Evolutionary conservation across 139 green algal genomes (phyloP).

Genomic region (Tetradesmus obliquus): DNA sequence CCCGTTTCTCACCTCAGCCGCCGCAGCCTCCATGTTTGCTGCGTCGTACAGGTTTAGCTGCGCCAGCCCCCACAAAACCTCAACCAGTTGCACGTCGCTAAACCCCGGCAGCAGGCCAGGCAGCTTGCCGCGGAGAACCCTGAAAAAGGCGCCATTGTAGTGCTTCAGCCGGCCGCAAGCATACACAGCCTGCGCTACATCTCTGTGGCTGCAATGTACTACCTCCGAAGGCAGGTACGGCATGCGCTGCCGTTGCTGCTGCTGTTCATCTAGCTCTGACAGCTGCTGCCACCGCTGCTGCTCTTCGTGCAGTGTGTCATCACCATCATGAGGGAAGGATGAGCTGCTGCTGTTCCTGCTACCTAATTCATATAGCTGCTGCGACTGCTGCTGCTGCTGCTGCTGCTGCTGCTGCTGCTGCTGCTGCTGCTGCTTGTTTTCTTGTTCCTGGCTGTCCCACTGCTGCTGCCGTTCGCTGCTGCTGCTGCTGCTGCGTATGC

Average conservation of each 20-base stretch:
- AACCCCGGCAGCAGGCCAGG: constrained; percentile 19
- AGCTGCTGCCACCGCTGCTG: constrained; percentile 16
- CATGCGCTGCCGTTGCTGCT: constrained; percentile 19
- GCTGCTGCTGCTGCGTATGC: constrained; percentile 6
- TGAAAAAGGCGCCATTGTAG: constrained; percentile 27
- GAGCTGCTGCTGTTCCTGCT: not conserved
- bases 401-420: not conserved
- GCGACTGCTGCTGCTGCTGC: not conserved
- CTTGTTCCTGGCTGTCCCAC: not conserved
- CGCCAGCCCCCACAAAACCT: constrained; percentile 27
- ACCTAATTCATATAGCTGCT: not conserved
- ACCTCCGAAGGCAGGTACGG: not conserved
- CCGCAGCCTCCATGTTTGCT: constrained; percentile 22
- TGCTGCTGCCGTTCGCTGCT: not conserved
- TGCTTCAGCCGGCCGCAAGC: constrained; percentile 28
- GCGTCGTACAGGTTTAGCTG: constrained; percentile 12
- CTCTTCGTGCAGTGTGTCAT: not conserved
- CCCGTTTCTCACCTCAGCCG: constrained; percentile 36
- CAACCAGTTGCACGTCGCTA: constrained; percentile 14
- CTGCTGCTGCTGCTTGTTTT: constrained; percentile 14
- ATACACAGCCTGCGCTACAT: constrained; percentile 33
- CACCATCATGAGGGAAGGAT: not conserved
- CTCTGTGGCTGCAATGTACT: not conserved
- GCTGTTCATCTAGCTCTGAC: not conserved
- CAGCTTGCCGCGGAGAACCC: not conserved